Evolutionary conservation across 768 basidiomycete genomes (phyloP), one percentile per base, ranked within the genome.

Genomic region (Pleurotus salmoneostramineus): DNA sequence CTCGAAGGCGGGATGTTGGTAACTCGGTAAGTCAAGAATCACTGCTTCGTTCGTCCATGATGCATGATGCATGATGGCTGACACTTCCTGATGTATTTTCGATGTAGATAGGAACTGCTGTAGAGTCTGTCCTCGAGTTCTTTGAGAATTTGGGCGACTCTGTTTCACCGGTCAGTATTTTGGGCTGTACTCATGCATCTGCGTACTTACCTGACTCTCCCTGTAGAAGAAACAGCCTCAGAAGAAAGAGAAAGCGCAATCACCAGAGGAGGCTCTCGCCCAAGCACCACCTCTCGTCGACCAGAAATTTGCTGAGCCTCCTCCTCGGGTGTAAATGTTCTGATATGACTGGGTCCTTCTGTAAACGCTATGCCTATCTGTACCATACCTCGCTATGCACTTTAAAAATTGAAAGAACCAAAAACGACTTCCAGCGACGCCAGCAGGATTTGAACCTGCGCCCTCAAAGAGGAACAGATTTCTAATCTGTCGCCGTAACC

Each of bases 401-500:
- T 27, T 27, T 27, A 27, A 27, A n/a, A n/a, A n/a, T n/a, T n/a
- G n/a, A n/a, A n/a, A n/a, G n/a, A n/a, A n/a, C n/a, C 3, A 27
- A 27, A 27, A 27, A 27, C 21, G 21, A 27, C 21, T 27, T 27
- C 21, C 21, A 27, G 21, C 21, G 81, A 83, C 79, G 78, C 79
- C 81, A 81, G 80, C 81, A 82, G 79, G 82, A 82, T 74, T 83
- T 73, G 82, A 83, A 83, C 83, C 80, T 83, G 77, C 83, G 83
- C 83, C 77, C 82, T 78, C 79, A 80, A 80, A 83, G 79, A 78
- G 82, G 77, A 83, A 83, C 80, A 83, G 81, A 83, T 83, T 83
- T 83, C 83, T 82, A 83, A 83, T 85, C 82, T 83, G 82, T 85
- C 84, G 83, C 83, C 78, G 80, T 85, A 85, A 85, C 83, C 83